Base-by-base conservation (phyloP, 1,139 yeast species). In the Lipomyces yarrowii region DNA sequence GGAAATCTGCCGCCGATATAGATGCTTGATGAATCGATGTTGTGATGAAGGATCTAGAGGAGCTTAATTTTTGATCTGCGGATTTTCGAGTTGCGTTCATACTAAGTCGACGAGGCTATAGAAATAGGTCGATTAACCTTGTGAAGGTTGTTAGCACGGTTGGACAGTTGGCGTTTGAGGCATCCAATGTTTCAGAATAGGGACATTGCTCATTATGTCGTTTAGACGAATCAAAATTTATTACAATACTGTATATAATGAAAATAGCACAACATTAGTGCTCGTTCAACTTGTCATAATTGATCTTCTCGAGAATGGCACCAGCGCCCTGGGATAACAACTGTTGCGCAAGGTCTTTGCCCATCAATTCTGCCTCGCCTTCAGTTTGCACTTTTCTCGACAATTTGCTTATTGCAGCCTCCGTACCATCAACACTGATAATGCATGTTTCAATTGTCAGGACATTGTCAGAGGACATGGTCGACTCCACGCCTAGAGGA, bases 401-500 rank as follows among this genome's bases (percentile, higher is more conserved):
- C 32, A 81, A 76, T 60, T 79, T 79, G 67, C 81, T 87, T 74
- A 89, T 91, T 23, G 92, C 92, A 58, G 81, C 81, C 69, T 85
- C 81, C 2, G 78, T 77, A 23, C 99, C 99, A 76, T 93, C 97
- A 7, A 94, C 94, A 69, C 90, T 86, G 30, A 93, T 91, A 37
- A 94, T 96, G 57, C 90, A 83, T 5, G 92, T 96, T 21, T 75
- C 73, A 52, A 81, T 71, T 69, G 84, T 84, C 71, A 94, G 80
- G 13, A 77, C 71, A 48, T 81, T 77, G 1, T 72, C 75, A 54
- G 78, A 80, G 72, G 87, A 79, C 72, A 82, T 89, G 5, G 75
- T 74, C n/a, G 91, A 82, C 66, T 88, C 84, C 60, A 91, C 97
- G 59, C 99, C 99, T 72, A 94, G 90, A 11, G 99, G 99, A 10